phyloP scores from a whole-genome alignment of 2,329 filamentous ascomycete species.

The Esteya vermicola region DNA sequence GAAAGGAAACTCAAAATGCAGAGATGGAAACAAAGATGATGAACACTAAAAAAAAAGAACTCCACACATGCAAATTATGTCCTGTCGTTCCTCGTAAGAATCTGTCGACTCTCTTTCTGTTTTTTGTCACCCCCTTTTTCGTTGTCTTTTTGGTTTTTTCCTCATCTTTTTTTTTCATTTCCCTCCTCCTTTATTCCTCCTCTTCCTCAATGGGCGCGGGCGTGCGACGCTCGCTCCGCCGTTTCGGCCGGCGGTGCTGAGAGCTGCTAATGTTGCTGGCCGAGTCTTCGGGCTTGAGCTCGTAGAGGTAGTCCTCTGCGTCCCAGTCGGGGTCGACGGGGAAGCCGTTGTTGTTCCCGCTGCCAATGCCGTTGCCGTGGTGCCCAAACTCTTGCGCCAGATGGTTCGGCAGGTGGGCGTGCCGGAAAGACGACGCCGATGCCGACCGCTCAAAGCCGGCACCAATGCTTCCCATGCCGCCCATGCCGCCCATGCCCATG shows the following conservation, averaged over 20 bases:
- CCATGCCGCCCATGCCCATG: too few relatives aligned
- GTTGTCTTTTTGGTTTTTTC: too few relatives aligned
- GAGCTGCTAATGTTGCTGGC: conserved; percentile 70
- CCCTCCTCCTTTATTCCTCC: conserved; percentile 24
- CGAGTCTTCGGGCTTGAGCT: conserved; percentile 63
- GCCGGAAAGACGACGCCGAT: background rate
- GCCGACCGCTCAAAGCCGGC: too few relatives aligned
- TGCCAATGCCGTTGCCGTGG: background rate
- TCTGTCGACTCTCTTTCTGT: too few relatives aligned
- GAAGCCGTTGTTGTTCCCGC: background rate
- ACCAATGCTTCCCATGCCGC: too few relatives aligned
- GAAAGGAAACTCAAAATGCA: background rate
- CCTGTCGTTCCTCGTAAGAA: too few relatives aligned
- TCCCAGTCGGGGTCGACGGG: conserved; percentile 34
- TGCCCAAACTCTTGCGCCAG: too few relatives aligned
- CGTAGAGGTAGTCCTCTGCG: conserved; percentile 40
- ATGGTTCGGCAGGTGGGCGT: too few relatives aligned
- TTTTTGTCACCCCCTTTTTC: too few relatives aligned
- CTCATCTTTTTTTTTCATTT: background rate
- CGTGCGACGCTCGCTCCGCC: conserved; percentile 53
- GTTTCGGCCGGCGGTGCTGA: conserved; percentile 50
- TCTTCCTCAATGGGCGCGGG: conserved; percentile 60
- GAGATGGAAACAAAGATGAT: background rate
- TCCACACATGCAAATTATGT: background rate
- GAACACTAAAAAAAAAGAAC: background rate